Evolutionary conservation across 2,329 filamentous ascomycete genomes (phyloP), one percentile per base, ranked within the genome.

Genomic region (Xylaria sp.): DNA sequence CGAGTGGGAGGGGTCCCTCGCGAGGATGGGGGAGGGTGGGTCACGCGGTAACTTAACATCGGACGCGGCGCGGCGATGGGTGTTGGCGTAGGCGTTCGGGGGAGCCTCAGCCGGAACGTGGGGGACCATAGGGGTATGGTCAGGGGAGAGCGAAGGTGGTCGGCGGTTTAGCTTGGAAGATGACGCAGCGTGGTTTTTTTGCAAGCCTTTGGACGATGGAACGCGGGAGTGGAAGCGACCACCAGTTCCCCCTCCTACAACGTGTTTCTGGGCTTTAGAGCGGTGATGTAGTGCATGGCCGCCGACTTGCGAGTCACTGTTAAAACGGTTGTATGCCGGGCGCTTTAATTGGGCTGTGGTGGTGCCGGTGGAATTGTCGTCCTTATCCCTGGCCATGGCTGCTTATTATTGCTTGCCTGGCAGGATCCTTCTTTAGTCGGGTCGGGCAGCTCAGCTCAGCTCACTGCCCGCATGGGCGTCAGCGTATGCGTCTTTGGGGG

Each of bases 281-380:
- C 66, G 69, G 37, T 71, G 66, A 44, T 68, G 66, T 52, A 52
- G 61, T 54, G 62, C 58, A 55, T 66, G 66, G 61, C 68, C 69
- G 67, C 64, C 71, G 59, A 62, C 64, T 63, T 71, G 71, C 39
- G 70, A 72, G 54, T 73, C 72, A 62, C 67, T 72, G 63, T 73
- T 63, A 56, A 66, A 69, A 53, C 69, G 71, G 58, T 63, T 62
- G 54, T 67, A 69, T 50, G 72, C 61, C 66, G 78, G 74, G 21
- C 77, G 76, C 73, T 81, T 82, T 82, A 79, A 82, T 82, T 83
- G 80, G 80, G 73, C 71, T 68, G 71, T 24, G 50, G 55, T 70
- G 61, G 73, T 69, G 29, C 29, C 29, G 62, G 76, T 73, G 71
- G 75, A 71, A 72, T 76, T 77, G 70, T 79, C 75, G 63, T 81